These are phyloP conservation scores for Entoloma clypeatum DNA, from an alignment of 1,284 basidiomycete species.

Conservation along the genomic window DNA sequence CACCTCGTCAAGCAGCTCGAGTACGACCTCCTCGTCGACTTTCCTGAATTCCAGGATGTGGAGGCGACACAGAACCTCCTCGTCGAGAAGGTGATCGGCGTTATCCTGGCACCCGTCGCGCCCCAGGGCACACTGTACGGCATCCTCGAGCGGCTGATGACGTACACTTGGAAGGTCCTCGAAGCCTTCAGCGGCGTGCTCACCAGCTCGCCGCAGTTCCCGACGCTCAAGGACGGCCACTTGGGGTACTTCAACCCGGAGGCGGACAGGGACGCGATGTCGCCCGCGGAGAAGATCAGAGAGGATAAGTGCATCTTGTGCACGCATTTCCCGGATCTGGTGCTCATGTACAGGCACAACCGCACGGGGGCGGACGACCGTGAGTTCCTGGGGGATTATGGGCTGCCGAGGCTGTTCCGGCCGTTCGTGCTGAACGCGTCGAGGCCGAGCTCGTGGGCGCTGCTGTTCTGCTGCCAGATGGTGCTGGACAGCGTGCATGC, in stretches of 20 bases:
- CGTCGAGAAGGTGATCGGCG: not conserved
- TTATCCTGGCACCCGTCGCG: not conserved
- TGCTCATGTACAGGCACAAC: slow-evolving; percentile 4
- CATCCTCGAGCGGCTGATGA: slow-evolving; percentile 6
- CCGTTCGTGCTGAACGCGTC: not conserved
- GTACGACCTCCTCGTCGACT: slow-evolving; percentile 5
- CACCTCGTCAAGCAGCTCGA: slow-evolving; percentile 9
- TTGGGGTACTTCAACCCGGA: slow-evolving; percentile 6
- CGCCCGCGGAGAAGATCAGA: not conserved
- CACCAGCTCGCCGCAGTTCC: not conserved
- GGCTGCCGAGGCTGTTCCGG: slow-evolving; percentile 2
- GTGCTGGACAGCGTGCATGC: slow-evolving; percentile 6
- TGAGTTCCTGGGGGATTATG: slow-evolving; percentile 6
- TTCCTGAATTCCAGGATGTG: slow-evolving; percentile 7
- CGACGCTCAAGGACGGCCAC: slow-evolving; percentile 3
- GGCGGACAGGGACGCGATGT: not conserved
- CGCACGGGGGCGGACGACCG: not conserved
- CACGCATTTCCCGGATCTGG: slow-evolving; percentile 7
- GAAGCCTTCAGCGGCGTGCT: slow-evolving; percentile 3
- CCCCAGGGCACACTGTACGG: not conserved
- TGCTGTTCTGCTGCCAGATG: slow-evolving; percentile 10
- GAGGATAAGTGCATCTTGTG: slow-evolving; percentile 10
- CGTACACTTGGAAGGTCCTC: slow-evolving; percentile 2
- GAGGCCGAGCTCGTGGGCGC: slow-evolving; percentile 5
- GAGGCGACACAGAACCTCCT: not conserved